Conservation (phyloP, 257 asterid species). For the Solanum commersonii region DNA sequence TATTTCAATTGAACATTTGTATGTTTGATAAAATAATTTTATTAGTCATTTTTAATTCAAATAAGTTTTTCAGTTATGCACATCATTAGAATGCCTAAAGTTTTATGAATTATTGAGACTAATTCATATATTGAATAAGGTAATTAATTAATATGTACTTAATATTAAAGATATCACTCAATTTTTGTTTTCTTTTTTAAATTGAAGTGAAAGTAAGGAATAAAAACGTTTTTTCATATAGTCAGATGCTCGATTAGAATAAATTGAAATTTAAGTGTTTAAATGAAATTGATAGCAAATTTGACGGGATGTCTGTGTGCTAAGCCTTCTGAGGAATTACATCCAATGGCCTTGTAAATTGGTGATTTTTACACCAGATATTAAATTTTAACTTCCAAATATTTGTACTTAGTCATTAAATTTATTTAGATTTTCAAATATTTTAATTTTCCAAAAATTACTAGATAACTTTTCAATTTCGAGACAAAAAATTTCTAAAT, state of each 20-base stretch:
- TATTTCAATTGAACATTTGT: not conserved
- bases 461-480: too few relatives aligned
- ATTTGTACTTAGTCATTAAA: too few relatives aligned
- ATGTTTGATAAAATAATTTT: not conserved
- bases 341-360: not conserved
- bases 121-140: too few relatives aligned
- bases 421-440: too few relatives aligned
- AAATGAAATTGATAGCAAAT: too few relatives aligned
- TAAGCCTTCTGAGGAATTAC: not conserved
- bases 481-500: accelerated
- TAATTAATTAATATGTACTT: not conserved
- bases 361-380: not conserved
- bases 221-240: too few relatives aligned
- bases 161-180: not conserved
- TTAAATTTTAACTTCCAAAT: too few relatives aligned
- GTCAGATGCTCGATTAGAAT: not conserved
- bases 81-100: not conserved
- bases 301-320: not conserved
- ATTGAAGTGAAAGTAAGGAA: not conserved
- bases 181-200: too few relatives aligned
- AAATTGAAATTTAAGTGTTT: not conserved
- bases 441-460: too few relatives aligned
- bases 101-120: not conserved
- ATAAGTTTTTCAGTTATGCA: too few relatives aligned
- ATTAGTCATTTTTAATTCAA: not conserved